Conservation (phyloP, 148 eudicot species). For the Cornus florida region DNA sequence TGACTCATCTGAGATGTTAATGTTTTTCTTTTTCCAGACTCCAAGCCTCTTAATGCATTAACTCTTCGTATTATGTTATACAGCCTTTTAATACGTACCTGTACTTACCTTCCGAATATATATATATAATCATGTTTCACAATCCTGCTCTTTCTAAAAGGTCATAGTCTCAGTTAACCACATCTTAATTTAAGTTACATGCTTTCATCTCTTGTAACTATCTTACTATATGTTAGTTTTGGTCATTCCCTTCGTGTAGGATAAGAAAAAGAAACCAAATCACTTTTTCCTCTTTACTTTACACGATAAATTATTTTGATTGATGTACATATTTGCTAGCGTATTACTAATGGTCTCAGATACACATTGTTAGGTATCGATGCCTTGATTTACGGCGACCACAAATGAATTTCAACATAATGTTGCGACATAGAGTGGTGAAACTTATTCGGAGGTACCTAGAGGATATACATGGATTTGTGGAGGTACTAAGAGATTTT, state of each 20-base stretch:
- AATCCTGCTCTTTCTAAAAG: too few species aligned
- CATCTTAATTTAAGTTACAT: too few species aligned
- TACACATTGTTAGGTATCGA: constrained; percentile 62
- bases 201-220: too few species aligned
- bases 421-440: constrained; percentile 77
- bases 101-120: neutral
- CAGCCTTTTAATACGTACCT: neutral
- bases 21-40: neutral
- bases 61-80: neutral
- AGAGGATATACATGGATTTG: constrained; percentile 86
- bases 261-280: neutral
- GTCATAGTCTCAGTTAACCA: too few species aligned
- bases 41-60: neutral
- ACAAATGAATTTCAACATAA: constrained; percentile 71
- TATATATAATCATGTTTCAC: too few species aligned
- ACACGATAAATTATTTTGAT: neutral
- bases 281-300: neutral
- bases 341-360: constrained; percentile 12
- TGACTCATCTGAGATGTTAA: constrained; percentile 1
- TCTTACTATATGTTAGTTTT: too few species aligned
- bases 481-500: constrained; percentile 56
- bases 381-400: constrained; percentile 89
- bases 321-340: neutral
- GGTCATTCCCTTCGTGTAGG: too few species aligned
- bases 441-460: constrained; percentile 80